Percentiles rank a stretch among this genome's conserved stretches.
Evolutionary conservation across 2,329 filamentous ascomycete genomes (phyloP).

Genomic region (Graphilbum fragrans): DNA sequence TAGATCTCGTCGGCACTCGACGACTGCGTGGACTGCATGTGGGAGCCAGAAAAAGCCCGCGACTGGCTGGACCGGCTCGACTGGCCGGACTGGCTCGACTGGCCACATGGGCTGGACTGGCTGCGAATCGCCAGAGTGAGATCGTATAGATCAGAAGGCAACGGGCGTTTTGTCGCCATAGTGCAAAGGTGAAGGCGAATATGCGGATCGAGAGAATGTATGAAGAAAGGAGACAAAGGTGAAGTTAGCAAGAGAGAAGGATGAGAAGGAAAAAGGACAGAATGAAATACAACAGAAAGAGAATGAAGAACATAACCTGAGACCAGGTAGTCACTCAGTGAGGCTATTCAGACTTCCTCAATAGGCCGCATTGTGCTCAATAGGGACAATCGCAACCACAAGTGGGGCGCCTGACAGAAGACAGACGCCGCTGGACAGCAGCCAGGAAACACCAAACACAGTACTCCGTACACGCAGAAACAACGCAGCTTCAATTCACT

Average conservation of each 20-base stretch:
- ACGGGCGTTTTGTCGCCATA: too few species aligned
- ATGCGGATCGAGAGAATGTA: too few species aligned
- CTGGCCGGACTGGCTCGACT: too few species aligned
- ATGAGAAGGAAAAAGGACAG: background rate
- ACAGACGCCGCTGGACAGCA: too few species aligned
- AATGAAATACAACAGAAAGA: background rate
- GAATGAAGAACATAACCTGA: background rate
- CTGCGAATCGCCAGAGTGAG: too few species aligned
- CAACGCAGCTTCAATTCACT: too few species aligned
- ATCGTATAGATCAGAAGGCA: too few species aligned
- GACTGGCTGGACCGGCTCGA: slow-evolving; percentile 1
- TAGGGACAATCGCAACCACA: slow-evolving; percentile 2
- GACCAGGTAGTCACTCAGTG: background rate
- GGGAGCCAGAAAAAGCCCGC: background rate
- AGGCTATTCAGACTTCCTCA: slow-evolving; percentile 4
- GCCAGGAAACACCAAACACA: too few species aligned
- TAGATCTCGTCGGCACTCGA: background rate
- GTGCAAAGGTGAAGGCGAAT: too few species aligned
- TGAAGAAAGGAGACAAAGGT: background rate
- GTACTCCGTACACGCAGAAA: too few species aligned
- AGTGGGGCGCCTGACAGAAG: too few species aligned
- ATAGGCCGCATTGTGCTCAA: slow-evolving; percentile 1
- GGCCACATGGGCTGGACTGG: too few species aligned
- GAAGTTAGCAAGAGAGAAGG: background rate
- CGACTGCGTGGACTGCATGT: background rate